Evolutionary conservation across 2,329 filamentous ascomycete species (phyloP), one percentile per base, ranked within the genome.

Genomic region (Phoma sp.): DNA sequence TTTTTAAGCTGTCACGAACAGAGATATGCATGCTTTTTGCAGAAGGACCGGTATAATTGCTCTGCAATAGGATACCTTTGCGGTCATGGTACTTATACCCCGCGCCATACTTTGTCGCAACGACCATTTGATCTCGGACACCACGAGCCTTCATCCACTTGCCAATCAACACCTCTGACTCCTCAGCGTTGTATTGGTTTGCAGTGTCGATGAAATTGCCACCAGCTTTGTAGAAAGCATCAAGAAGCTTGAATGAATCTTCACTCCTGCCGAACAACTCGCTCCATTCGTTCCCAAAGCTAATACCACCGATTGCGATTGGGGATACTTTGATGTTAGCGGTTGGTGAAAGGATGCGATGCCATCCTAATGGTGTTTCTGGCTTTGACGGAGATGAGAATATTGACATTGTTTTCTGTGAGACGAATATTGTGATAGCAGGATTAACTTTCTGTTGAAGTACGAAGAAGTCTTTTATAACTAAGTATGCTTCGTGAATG

Each of bases 151-250:
- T 62, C 72, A 78, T 75, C 75, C 75, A 78, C 47, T 78, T 74
- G 24, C 75, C 75, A 24, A 78, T 62, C 64, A 72, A 73, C 7
- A 60, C 58, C 58, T 78, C 76, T 2, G 66, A 72, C 51, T 78
- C 64, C 44, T 73, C 71, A 51, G 64, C 49, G 33, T 77, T 68
- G 58, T 77, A 77, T 35, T 65, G 68, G 52, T 69, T 73, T 9
- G 71, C 65, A 0, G 86, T 89, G 69, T 90, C 88, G 66, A 90
- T 86, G 71, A 90, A 90, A 74, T 90, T 90, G 24, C 88, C 88
- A 3, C 86, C 86, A 0, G 85, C 80, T 3, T 82, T 80, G 55
- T 82, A 84, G 72, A 83, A 90, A 65, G 82, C 84, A 65, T 90
- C 87, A 7, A 90, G 80, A n/a, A 91, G 83, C 23, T 79, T 76